These are phyloP conservation scores for Pyronema domesticum DNA, from an alignment of 495 filamentous ascomycete genomes.

Conservation along the genomic window DNA sequence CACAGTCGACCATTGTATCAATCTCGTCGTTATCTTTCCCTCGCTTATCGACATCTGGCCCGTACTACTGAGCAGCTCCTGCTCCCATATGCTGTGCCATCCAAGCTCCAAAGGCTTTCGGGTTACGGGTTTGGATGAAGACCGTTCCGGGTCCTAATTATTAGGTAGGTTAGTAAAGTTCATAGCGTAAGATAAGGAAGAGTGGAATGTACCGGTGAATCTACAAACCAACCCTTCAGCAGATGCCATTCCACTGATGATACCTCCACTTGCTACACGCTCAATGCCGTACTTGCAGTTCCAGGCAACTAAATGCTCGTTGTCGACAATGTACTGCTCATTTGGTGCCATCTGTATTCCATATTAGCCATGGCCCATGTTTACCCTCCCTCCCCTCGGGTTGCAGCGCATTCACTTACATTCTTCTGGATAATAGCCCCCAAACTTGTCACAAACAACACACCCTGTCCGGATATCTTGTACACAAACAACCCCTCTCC, in stretches of 20 bases:
- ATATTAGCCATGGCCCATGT: background rate
- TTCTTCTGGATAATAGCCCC: slow-evolving; percentile 94
- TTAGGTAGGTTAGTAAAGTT: background rate
- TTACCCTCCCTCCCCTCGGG: background rate
- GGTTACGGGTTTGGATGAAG: slow-evolving; percentile 85
- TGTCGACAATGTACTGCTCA: slow-evolving; percentile 84
- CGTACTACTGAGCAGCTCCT: background rate
- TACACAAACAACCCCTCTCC: slow-evolving; percentile 89
- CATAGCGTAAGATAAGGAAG: background rate
- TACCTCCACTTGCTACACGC: slow-evolving; percentile 71
- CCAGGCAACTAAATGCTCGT: slow-evolving; percentile 93
- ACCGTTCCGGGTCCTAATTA: slow-evolving; percentile 59
- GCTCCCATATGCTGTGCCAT: slow-evolving; percentile 26
- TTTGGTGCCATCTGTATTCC: slow-evolving; percentile 31
- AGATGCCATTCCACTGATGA: slow-evolving; percentile 60
- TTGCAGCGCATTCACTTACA: slow-evolving; percentile 30
- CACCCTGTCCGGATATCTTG: slow-evolving; percentile 58
- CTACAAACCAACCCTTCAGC: slow-evolving; percentile 85
- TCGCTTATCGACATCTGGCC: no score
- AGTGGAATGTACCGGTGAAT: slow-evolving; percentile 42
- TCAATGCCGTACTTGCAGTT: slow-evolving; percentile 86
- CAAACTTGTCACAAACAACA: slow-evolving; percentile 80
- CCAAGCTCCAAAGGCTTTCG: slow-evolving; percentile 40
- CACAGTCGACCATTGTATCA: no score
- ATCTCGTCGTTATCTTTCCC: no score